Conservation (phyloP, 1,284 basidiomycete genomes). For the Irpex sp. region DNA sequence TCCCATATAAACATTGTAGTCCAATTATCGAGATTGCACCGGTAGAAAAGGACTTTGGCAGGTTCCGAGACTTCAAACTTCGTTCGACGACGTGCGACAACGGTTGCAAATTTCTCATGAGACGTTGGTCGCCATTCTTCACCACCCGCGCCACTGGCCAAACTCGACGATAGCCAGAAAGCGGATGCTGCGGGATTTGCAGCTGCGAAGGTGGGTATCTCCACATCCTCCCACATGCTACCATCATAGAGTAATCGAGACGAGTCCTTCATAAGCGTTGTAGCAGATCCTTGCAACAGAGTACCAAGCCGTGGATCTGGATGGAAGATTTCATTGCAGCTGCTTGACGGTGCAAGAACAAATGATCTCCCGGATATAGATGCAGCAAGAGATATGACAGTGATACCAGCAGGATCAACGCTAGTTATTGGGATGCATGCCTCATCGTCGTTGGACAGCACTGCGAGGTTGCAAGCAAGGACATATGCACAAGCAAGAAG, state of each 20-base stretch:
- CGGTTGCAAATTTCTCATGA: neutral
- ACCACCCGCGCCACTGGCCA: neutral
- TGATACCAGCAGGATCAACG: neutral
- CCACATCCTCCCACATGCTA: neutral
- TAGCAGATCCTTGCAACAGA: neutral
- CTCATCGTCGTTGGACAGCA: neutral
- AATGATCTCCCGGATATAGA: neutral
- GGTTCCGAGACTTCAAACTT: neutral
- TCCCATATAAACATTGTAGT: neutral
- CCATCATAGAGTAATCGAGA: neutral
- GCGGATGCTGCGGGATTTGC: neutral
- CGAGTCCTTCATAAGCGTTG: neutral
- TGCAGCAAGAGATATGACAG: neutral
- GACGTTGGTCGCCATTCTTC: neutral
- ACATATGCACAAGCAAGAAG: neutral
- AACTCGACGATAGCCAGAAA: neutral
- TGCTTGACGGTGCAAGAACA: neutral
- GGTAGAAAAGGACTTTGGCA: neutral
- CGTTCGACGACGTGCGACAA: neutral
- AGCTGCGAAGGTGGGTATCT: neutral
- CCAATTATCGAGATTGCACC: neutral
- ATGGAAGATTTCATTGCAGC: neutral
- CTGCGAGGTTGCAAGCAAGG: neutral
- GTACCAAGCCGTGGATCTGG: neutral
- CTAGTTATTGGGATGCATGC: neutral